These are phyloP conservation scores for Microcos paniculata DNA, from an alignment of 345 rosid genomes.

Conservation along the genomic window DNA sequence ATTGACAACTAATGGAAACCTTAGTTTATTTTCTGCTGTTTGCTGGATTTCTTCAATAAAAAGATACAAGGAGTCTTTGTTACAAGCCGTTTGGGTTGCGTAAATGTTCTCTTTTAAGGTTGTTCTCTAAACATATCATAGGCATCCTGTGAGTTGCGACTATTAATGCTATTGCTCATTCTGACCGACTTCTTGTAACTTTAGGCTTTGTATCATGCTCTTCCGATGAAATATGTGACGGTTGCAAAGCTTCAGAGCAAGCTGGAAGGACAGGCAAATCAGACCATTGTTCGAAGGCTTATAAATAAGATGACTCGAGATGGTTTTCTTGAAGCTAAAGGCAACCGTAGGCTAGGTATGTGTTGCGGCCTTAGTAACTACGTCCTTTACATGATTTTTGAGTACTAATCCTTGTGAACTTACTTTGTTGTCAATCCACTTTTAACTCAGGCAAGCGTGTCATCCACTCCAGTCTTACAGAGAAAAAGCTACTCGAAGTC, in stretches of 20 bases:
- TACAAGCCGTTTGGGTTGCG: neutral
- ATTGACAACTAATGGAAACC: neutral
- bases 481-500: conserved; percentile 75
- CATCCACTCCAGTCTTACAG: conserved; percentile 60
- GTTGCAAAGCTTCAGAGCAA: conserved; percentile 66
- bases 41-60: neutral
- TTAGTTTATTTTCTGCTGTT: neutral
- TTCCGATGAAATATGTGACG: conserved; percentile 76
- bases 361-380: conserved; percentile 12
- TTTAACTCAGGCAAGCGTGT: conserved; percentile 80
- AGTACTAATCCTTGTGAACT: neutral
- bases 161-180: neutral
- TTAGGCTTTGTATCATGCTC: conserved; percentile 83
- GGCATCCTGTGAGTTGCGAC: neutral
- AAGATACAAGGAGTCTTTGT: neutral
- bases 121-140: neutral
- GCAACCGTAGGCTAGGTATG: conserved; percentile 81
- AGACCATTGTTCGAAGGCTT: conserved; percentile 57
- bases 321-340: conserved; percentile 76
- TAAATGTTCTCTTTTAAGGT: neutral
- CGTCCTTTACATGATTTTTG: neutral
- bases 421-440: conserved; percentile 14
- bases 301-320: conserved; percentile 71
- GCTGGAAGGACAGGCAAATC: conserved; percentile 80
- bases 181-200: conserved; percentile 14